phyloP scores from a whole-genome alignment of 768 basidiomycete genomes.

The Cyclocybe aegerita region DNA sequence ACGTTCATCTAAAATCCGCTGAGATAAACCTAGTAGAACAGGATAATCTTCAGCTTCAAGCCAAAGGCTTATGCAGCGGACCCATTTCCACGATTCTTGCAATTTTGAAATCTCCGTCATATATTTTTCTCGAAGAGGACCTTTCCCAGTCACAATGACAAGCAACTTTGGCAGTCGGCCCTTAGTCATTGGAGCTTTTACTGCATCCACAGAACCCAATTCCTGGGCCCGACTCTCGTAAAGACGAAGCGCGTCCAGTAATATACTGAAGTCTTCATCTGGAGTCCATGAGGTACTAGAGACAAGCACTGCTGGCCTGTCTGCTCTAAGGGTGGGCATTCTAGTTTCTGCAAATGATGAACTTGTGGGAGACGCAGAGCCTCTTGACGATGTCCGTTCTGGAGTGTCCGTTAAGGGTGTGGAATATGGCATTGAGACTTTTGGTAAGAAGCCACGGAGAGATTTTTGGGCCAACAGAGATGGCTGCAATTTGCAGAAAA shows the following conservation, averaged over 20 bases:
- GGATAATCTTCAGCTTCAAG: conserved; percentile 91
- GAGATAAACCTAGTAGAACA: conserved; percentile 63
- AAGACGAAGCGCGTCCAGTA: conserved; percentile 67
- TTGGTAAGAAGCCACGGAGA: conserved; percentile 53
- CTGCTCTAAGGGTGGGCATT: conserved; percentile 53
- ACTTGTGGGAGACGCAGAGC: conserved; percentile 20
- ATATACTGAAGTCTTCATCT: conserved; percentile 91
- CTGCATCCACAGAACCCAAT: conserved; percentile 10
- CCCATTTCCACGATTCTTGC: conserved; percentile 73
- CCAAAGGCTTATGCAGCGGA: conserved; percentile 83
- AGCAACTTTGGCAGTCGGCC: conserved; percentile 68
- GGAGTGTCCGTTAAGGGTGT: conserved; percentile 56
- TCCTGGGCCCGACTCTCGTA: conserved; percentile 65
- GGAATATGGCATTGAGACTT: conserved; percentile 50
- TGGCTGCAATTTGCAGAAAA: conserved; percentile 49
- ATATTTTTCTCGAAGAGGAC: conserved; percentile 71
- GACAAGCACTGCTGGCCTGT: conserved; percentile 84
- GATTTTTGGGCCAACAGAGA: conserved; percentile 30
- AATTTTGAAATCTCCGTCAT: conserved; percentile 65
- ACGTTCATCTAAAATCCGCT: neutral
- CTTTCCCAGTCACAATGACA: conserved; percentile 89
- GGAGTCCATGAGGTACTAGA: conserved; percentile 97
- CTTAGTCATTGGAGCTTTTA: conserved; percentile 6
- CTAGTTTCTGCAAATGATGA: conserved; percentile 32
- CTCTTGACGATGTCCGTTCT: conserved; percentile 12